Conservation (phyloP, 805 yeast genomes). For the Starmerella khaoyaiensis region DNA sequence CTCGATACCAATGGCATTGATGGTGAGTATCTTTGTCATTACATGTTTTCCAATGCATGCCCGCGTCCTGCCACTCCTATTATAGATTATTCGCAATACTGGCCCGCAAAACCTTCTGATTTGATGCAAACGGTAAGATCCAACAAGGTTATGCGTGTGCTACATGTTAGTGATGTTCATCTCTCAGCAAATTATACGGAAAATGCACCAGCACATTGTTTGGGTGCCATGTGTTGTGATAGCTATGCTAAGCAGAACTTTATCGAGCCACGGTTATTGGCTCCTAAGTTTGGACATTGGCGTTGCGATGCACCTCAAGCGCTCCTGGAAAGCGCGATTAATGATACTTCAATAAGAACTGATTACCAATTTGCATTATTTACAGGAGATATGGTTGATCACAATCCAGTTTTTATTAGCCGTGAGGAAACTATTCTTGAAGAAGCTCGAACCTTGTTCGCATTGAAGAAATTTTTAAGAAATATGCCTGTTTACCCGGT, state of each 20-base stretch:
- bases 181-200: slow-evolving; percentile 38
- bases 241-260: slow-evolving; percentile 34
- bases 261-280: slow-evolving; percentile 32
- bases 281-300: slow-evolving; percentile 49
- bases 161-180: slow-evolving; percentile 59
- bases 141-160: slow-evolving; percentile 39
- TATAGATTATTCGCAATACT: slow-evolving; percentile 34
- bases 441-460: slow-evolving; percentile 39
- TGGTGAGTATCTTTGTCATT: slow-evolving; percentile 52
- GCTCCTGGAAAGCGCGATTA: slow-evolving; percentile 45
- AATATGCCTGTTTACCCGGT: slow-evolving; percentile 48
- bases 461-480: slow-evolving; percentile 40
- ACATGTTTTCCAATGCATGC: slow-evolving; percentile 38
- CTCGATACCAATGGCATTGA: slow-evolving; percentile 43
- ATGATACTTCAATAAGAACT: slow-evolving; percentile 25
- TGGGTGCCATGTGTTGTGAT: slow-evolving; percentile 43
- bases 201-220: slow-evolving; percentile 33
- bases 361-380: slow-evolving; percentile 50
- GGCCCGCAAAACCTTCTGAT: slow-evolving; percentile 33
- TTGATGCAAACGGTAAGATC: slow-evolving; percentile 1
- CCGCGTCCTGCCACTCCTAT: slow-evolving; percentile 41
- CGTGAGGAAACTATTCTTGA: slow-evolving; percentile 39
- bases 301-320: slow-evolving; percentile 54
- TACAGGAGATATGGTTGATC: slow-evolving; percentile 67
- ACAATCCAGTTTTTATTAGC: slow-evolving; percentile 38